Base-by-base conservation (phyloP, 2,329 filamentous ascomycete species). In the Hypomyces rosellus region DNA sequence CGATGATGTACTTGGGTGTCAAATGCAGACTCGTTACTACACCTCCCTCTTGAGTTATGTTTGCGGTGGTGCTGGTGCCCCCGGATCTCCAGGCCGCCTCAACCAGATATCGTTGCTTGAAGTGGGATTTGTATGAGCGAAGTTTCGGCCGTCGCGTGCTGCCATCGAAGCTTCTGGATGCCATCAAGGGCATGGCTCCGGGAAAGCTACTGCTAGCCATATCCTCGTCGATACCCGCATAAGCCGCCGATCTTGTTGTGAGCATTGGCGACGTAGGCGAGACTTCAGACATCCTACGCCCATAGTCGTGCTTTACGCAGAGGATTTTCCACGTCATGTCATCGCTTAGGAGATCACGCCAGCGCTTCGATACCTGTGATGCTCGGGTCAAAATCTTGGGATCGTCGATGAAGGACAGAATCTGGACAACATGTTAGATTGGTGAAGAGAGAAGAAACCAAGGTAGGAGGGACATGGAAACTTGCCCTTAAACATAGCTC, bases 301-400 rank as follows among this genome's bases (percentile, higher is more conserved):
- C 82, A 67, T 96, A 99, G 54, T 93, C 90, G 67, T 96, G 92
- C 70, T 96, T 96, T 57, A 95, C 89, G 66, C 92, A 97, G 16
- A 99, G 78, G 54, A 93, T 89, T 73, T 96, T 96, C 93, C 93
- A 99, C 1, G 93, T 95, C 71, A 96, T 91, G 67, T 99, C 93
- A 67, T 99, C 93, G 64, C 87, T 92, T 45, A 99, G 77, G 7
- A 99, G 77, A 68, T 96, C 91, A 55, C 89, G 82, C 93, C 93
- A 99, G 66, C 91, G 81, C 57, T 84, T 84, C 48, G 93, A 99
- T n/a, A 99, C 93, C 67, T 97, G 92, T 5, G 92, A 96, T 47
- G 93, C 88, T 65, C 93, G 81, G 37, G 91, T 92, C 43, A 99
- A 77, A 3, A 95, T 95, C 65, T 91, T 93, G 1, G 93, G 91